phyloP scores from a whole-genome alignment of 495 filamentous ascomycete species.

The Pseudomonodictys pantanalensis region DNA sequence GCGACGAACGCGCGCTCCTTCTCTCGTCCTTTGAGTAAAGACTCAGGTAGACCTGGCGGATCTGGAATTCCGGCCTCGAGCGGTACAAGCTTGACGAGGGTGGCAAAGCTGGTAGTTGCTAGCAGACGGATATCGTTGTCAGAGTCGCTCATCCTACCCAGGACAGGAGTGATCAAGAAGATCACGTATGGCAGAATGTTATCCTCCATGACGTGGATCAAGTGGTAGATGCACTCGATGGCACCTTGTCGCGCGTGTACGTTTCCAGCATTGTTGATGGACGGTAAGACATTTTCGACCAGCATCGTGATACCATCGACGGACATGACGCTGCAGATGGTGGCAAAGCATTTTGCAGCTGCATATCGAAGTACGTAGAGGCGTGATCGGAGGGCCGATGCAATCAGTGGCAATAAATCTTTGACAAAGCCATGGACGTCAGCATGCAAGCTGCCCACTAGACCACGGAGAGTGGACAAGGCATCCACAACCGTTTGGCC shows the following conservation, averaged over 20 bases:
- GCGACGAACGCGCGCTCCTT: conserved; percentile 92
- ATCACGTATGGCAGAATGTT: conserved; percentile 95
- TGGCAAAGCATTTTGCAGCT: conserved; percentile 95
- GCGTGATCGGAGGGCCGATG: conserved; percentile 78
- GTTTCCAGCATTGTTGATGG: conserved; percentile 83
- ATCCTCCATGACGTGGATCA: conserved; percentile 98
- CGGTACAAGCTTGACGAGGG: conserved; percentile 97
- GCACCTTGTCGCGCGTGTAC: conserved; percentile 85
- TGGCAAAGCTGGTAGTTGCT: conserved; percentile 95
- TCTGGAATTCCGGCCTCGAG: conserved; percentile 96
- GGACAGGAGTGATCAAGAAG: conserved; percentile 96
- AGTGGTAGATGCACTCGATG: conserved; percentile 87
- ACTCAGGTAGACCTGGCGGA: conserved; percentile 84
- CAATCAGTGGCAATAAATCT: conserved; percentile 77
- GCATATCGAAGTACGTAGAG: conserved; percentile 92
- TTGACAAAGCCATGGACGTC: conserved; percentile 74
- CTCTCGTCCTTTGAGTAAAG: conserved; percentile 84
- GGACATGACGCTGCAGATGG: conserved; percentile 91
- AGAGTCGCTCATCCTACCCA: conserved; percentile 98
- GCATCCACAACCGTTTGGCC: conserved; percentile 93
- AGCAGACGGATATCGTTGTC: conserved; percentile 92
- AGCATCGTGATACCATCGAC: conserved; percentile 93
- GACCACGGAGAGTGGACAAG: conserved; percentile 84
- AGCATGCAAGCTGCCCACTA: conserved; percentile 76
- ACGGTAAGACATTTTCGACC: conserved; percentile 87